Percentiles rank a stretch among this genome's conserved stretches.
These are phyloP conservation scores for Ampelocalamus luodianensis DNA, from an alignment of 176 grass and related monocot genomes.

Conservation along the genomic window DNA sequence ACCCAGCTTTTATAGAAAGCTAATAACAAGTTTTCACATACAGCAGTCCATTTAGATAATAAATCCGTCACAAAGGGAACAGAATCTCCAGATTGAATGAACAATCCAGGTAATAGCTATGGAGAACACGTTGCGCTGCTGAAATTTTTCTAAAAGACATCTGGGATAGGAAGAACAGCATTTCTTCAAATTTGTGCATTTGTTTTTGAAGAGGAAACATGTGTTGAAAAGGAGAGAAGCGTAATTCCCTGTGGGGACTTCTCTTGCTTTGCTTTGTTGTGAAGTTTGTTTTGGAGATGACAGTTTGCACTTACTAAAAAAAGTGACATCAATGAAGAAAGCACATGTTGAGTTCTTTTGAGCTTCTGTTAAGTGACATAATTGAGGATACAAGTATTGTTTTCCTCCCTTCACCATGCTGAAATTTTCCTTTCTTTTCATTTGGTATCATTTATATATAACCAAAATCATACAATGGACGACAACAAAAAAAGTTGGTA, in stretches of 20 bases:
- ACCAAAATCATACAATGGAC: not conserved
- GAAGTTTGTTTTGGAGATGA: conserved; percentile 50
- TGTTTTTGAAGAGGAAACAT: conserved; percentile 34
- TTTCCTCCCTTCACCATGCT: conserved; percentile 19
- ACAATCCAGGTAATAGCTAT: not conserved
- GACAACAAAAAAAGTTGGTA: conserved; percentile 17
- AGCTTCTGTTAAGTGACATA: not conserved
- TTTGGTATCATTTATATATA: conserved; percentile 21
- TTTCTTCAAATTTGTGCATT: conserved; percentile 5
- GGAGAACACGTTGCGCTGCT: not conserved
- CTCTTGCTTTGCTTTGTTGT: conserved; percentile 54
- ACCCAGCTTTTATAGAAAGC: no score
- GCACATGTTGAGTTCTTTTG: conserved; percentile 13
- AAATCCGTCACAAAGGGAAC: conserved; percentile 35
- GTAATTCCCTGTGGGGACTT: conserved; percentile 50
- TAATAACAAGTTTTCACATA: no score
- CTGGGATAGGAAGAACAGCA: conserved; percentile 20
- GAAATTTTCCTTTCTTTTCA: not conserved
- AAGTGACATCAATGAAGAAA: conserved; percentile 40
- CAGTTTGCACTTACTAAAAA: conserved; percentile 28
- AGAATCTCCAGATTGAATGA: not conserved
- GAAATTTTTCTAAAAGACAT: not conserved
- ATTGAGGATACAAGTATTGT: not conserved
- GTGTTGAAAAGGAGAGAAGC: conserved; percentile 18
- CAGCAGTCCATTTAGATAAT: not conserved